Evolutionary conservation across 2,329 filamentous ascomycete genomes (phyloP).

Genomic region (Colletotrichum lentis): DNA sequence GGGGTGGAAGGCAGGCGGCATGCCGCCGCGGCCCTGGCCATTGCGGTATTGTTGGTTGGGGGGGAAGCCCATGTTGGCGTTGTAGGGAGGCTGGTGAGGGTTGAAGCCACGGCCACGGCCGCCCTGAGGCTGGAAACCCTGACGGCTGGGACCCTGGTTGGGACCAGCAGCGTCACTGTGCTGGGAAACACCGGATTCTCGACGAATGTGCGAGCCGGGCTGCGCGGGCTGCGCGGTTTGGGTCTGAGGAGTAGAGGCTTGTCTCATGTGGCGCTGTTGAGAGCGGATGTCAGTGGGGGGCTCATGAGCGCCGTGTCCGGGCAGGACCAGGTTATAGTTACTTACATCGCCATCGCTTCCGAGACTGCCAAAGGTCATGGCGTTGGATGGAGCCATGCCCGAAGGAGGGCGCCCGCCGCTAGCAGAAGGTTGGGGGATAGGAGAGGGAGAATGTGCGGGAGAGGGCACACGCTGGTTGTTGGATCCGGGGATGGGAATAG

Average conservation of each 20-base stretch:
- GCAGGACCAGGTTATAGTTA: slow-evolving; percentile 40
- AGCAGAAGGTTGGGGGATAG: slow-evolving; percentile 86
- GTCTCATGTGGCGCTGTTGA: slow-evolving; percentile 73
- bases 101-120: slow-evolving; percentile 62
- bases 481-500: slow-evolving; percentile 69
- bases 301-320: background rate
- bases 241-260: slow-evolving; percentile 66
- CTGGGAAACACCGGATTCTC: slow-evolving; percentile 67
- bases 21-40: slow-evolving; percentile 59
- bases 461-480: slow-evolving; percentile 75
- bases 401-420: slow-evolving; percentile 88
- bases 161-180: slow-evolving; percentile 68
- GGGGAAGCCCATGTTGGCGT: slow-evolving; percentile 55
- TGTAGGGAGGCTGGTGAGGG: slow-evolving; percentile 54
- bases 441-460: slow-evolving; percentile 87
- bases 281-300: slow-evolving; percentile 3
- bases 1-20: slow-evolving; percentile 58
- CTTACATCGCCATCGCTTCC: slow-evolving; percentile 82
- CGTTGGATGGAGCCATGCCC: slow-evolving; percentile 70
- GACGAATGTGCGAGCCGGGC: slow-evolving; percentile 77
- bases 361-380: slow-evolving; percentile 85
- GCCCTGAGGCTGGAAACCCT: slow-evolving; percentile 59
- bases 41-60: slow-evolving; percentile 52
- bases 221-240: slow-evolving; percentile 69
- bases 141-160: slow-evolving; percentile 66